phyloP scores from a whole-genome alignment of 257 asterid species.

The Fraxinus quadrangulata region DNA sequence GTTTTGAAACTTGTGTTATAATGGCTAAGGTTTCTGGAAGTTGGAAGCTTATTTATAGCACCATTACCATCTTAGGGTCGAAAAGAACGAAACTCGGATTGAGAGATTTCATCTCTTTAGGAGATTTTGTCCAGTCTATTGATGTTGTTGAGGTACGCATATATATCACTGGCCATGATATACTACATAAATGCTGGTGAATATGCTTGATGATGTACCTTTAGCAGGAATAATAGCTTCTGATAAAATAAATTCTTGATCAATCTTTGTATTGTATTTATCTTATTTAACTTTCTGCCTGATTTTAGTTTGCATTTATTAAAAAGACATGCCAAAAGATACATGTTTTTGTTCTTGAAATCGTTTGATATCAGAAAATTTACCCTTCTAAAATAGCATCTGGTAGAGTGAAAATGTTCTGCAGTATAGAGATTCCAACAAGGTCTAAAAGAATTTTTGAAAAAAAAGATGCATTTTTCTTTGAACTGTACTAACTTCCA shows the following conservation, averaged over 20 bases:
- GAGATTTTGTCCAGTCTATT: conserved; percentile 68
- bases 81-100: conserved; percentile 88
- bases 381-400: background rate
- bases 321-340: background rate
- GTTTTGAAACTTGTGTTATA: background rate
- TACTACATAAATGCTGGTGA: conserved; percentile 1
- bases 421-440: background rate
- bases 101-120: conserved; percentile 78
- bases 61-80: conserved; percentile 79
- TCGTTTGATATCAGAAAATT: background rate
- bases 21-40: conserved; percentile 65
- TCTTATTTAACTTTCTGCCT: background rate
- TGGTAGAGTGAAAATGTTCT: background rate
- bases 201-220: background rate
- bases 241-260: background rate
- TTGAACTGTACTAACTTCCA: conserved; percentile 31
- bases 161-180: background rate
- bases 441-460: background rate
- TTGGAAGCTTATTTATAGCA: conserved; percentile 87
- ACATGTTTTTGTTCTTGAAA: background rate
- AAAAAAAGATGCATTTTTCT: background rate
- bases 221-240: background rate
- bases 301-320: background rate
- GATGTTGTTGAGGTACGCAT: conserved; percentile 62
- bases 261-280: background rate